Evolutionary conservation across 2,329 filamentous ascomycete genomes (phyloP).

Genomic region (Fusarium incarnatum): DNA sequence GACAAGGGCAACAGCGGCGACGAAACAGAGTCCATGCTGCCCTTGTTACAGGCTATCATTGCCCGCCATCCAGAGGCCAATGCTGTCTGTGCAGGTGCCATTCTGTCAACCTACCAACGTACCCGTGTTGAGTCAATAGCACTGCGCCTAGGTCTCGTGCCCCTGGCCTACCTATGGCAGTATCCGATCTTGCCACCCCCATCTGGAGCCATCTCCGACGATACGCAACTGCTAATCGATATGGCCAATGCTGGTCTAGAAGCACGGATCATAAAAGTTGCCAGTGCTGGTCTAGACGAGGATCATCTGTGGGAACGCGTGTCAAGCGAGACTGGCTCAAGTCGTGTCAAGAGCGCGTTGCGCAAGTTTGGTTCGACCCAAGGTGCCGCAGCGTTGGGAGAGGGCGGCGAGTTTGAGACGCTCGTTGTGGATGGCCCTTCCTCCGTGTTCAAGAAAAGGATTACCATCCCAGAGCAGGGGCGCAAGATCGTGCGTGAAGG

Average conservation of each 20-base stretch:
- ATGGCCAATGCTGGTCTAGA: slow-evolving; percentile 84
- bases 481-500: slow-evolving; percentile 71
- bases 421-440: slow-evolving; percentile 84
- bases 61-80: slow-evolving; percentile 80
- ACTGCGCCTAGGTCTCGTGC: slow-evolving; percentile 81
- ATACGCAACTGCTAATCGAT: slow-evolving; percentile 76
- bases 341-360: slow-evolving; percentile 65
- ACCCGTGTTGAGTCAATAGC: slow-evolving; percentile 95
- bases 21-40: slow-evolving; percentile 89
- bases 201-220: slow-evolving; percentile 50
- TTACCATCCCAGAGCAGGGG: slow-evolving; percentile 69
- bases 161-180: slow-evolving; percentile 93
- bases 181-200: slow-evolving; percentile 77
- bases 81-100: slow-evolving; percentile 90
- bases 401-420: slow-evolving; percentile 97
- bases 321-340: slow-evolving; percentile 64
- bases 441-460: slow-evolving; percentile 76
- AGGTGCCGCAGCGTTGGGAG: slow-evolving; percentile 80
- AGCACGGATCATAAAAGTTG: slow-evolving; percentile 94
- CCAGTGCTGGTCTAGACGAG: slow-evolving; percentile 88
- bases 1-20: slow-evolving; percentile 60
- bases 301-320: slow-evolving; percentile 85
- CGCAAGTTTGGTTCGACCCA: slow-evolving; percentile 73
- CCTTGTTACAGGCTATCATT: slow-evolving; percentile 76
- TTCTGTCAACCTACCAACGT: slow-evolving; percentile 94